These are phyloP conservation scores for Triangularia setosa DNA, from an alignment of 2,329 filamentous ascomycete species.

Conservation along the genomic window DNA sequence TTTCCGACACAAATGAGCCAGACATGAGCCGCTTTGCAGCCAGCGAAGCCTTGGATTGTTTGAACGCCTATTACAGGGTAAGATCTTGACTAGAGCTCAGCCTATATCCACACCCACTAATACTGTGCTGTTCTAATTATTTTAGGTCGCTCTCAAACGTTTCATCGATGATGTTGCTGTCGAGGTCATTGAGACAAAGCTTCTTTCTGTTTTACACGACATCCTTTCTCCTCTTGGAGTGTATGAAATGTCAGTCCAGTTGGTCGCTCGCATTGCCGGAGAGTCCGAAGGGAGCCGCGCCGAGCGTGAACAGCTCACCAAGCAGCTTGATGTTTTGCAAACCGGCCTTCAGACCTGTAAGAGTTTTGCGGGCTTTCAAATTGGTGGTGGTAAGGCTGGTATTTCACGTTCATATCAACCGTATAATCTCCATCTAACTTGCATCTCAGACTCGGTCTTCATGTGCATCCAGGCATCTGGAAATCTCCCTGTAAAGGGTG, in stretches of 20 bases:
- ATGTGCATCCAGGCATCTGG: neutral
- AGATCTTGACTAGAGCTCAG: neutral
- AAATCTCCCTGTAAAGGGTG: neutral
- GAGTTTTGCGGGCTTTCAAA: slow-evolving; percentile 28
- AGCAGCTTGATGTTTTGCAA: slow-evolving; percentile 36
- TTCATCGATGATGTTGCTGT: slow-evolving; percentile 42
- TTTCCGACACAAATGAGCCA: neutral
- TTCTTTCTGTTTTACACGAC: slow-evolving; percentile 33
- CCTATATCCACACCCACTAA: neutral
- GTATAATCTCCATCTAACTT: neutral
- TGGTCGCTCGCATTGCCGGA: slow-evolving; percentile 37
- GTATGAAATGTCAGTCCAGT: slow-evolving; percentile 33
- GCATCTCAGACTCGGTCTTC: neutral
- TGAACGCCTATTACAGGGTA: slow-evolving; percentile 36
- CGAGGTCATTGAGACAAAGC: slow-evolving; percentile 39
- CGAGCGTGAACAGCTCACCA: slow-evolving; percentile 34
- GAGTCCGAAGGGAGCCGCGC: slow-evolving; percentile 38
- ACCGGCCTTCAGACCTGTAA: slow-evolving; percentile 37
- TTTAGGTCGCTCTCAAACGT: slow-evolving; percentile 41
- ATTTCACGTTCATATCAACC: neutral
- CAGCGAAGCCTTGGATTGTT: slow-evolving; percentile 32
- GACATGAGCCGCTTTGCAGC: slow-evolving; percentile 28
- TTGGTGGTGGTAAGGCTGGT: slow-evolving; percentile 14
- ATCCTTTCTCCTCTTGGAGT: slow-evolving; percentile 40
- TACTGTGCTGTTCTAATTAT: neutral